Conservation (phyloP, 495 filamentous ascomycete genomes). For the Penicillium alfredii region DNA sequence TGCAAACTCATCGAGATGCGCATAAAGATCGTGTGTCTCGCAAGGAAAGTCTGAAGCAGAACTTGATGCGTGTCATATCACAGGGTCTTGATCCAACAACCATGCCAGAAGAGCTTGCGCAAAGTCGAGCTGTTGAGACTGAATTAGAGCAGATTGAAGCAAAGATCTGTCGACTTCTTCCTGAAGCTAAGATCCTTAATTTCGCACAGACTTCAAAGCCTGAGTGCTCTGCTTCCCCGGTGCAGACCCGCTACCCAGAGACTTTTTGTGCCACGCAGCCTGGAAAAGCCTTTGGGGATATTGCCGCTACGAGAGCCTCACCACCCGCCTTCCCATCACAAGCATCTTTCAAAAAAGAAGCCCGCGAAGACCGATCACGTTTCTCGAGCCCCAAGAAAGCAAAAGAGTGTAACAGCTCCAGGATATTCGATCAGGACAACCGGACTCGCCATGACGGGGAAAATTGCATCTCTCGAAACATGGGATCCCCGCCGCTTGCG, state of each 20-base stretch:
- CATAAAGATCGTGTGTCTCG: constrained; percentile 23
- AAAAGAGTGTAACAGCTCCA: constrained; percentile 2
- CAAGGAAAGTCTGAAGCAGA: constrained; percentile 28
- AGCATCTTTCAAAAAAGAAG: neutral
- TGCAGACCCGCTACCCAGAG: too few relatives aligned
- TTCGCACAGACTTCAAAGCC: neutral
- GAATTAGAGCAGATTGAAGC: constrained; percentile 31
- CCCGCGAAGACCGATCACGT: constrained; percentile 5
- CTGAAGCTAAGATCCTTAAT: constrained; percentile 16
- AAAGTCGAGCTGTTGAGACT: constrained; percentile 29
- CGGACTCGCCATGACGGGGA: constrained; percentile 19
- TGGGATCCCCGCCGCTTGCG: constrained; percentile 36
- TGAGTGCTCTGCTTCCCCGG: neutral
- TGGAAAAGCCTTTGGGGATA: too few relatives aligned
- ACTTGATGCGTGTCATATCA: constrained; percentile 29
- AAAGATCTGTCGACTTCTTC: constrained; percentile 28
- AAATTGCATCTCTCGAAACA: constrained; percentile 40
- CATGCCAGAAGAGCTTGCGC: constrained; percentile 31
- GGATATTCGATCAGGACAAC: constrained; percentile 16
- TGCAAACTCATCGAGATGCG: constrained; percentile 24
- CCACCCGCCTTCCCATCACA: constrained; percentile 1
- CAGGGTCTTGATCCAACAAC: constrained; percentile 31
- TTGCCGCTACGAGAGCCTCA: too few relatives aligned
- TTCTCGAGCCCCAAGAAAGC: constrained; percentile 4
- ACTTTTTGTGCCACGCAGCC: too few relatives aligned